phyloP scores from a whole-genome alignment of 2,329 filamentous ascomycete species.

The Colletotrichum orchidophilum region DNA sequence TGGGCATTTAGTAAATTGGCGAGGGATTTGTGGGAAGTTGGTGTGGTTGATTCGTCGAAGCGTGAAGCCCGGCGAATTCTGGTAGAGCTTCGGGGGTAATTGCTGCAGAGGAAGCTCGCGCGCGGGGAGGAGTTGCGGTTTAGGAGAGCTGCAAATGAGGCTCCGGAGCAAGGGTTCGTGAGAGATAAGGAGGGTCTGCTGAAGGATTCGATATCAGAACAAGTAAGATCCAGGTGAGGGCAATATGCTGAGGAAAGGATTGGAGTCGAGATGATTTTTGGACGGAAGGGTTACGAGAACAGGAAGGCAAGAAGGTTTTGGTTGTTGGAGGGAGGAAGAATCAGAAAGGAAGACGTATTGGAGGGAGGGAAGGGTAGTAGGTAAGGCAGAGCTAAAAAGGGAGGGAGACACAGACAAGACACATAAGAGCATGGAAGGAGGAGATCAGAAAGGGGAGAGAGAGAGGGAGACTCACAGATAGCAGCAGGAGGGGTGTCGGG shows the following conservation, averaged over 20 bases:
- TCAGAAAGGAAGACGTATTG: not conserved
- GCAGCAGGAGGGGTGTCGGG: not conserved
- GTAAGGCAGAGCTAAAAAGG: slow-evolving; percentile 24
- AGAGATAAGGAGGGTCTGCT: not conserved
- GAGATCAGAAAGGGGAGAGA: slow-evolving; percentile 1
- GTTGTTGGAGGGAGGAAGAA: slow-evolving; percentile 4
- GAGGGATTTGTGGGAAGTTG: not conserved
- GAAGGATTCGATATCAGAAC: not conserved
- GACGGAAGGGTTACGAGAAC: slow-evolving; percentile 6
- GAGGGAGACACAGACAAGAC: not conserved
- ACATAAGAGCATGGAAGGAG: not conserved
- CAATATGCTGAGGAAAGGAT: not conserved
- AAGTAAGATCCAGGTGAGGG: not conserved
- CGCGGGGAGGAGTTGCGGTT: not conserved
- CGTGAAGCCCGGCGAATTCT: not conserved
- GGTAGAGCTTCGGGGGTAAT: not conserved
- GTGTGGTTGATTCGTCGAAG: not conserved
- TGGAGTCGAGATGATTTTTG: not conserved
- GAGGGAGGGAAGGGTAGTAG: slow-evolving; percentile 12
- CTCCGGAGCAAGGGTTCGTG: not conserved
- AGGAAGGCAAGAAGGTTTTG: slow-evolving; percentile 1
- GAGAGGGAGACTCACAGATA: slow-evolving; percentile 5
- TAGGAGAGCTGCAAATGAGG: not conserved
- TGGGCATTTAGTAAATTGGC: slow-evolving; percentile 29
- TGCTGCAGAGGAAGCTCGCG: not conserved